Base-by-base conservation (phyloP, 495 filamentous ascomycete species). In the Daldinia childiae region DNA sequence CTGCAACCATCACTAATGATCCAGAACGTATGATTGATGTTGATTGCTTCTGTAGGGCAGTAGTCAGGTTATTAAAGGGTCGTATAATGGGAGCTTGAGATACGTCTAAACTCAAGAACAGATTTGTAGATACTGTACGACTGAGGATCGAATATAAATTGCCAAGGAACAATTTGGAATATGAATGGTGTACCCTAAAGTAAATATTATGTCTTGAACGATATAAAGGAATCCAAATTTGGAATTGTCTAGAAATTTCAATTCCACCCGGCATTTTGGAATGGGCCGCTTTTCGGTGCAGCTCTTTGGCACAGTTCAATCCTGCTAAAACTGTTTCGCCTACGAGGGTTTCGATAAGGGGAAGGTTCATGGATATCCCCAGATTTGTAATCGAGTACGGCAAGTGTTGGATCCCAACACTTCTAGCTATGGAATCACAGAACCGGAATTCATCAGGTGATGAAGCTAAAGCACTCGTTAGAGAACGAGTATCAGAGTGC, bases 401-500 rank as follows among this genome's bases (percentile, higher is more conserved):
- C n/a, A n/a, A n/a, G n/a, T n/a, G n/a, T n/a, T n/a, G n/a, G n/a
- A n/a, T n/a, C n/a, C n/a, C n/a, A n/a, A n/a, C n/a, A n/a, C n/a
- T 7, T 6, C 0, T 6, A 3, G 8, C 29, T 30, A 30, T 30
- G 8, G 75, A 77, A 8, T 62, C 70, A 27, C 66, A 72, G 14
- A 58, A 61, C 0, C 51, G 64, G n/a, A 79, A 79, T 7, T 45
- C 50, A 3, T 24, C 11, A 11, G 77, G 75, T 0, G 71, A 73
- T 0, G 27, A 17, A 7, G 76, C 76, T 1, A 78, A 36, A 12
- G 64, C 59, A 26, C 69, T 64, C 6, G 66, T 59, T 32, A 9
- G 57, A 24, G 39, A 17, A 2, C 14, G 0, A 1, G 34, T 0
- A n/a, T 48, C 11, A 3, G 52, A 0, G 5, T 27, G 4, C 4